Evolutionary conservation across 129 eudicot species (phyloP), one percentile per base, ranked within the genome.

Genomic region (Pulicaria dysenterica): DNA sequence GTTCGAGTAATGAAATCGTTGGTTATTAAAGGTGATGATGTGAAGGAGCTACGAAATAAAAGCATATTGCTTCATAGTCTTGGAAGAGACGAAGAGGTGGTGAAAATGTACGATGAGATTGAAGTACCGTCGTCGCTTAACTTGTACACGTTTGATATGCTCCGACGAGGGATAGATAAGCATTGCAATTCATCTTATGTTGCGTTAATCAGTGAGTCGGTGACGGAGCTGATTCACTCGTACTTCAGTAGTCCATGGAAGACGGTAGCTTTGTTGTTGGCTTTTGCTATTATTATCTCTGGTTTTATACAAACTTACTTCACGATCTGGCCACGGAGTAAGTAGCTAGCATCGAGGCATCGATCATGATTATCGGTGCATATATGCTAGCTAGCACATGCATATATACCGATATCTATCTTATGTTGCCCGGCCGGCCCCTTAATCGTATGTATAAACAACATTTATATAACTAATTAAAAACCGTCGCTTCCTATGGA

Each of bases 221-320:
- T 54, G 6, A 64, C 79, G 4, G 76, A 70, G 42, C 49, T 80
- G 69, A 42, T 38, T 12, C 49, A 64, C 54, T 43, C 24, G 2
- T 64, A 80, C 70, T 77, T 84, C 44, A 69, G 65, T 49, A 80
- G 77, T 55, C 88, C 88, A 1, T 84, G 88, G 88, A 73, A 81
- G 43, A 40, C 72, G 1, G 45, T 84, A 60, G 82, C 83, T 31
- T 71, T 80, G 54, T 17, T 84, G 58, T 81, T 66, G 14, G 82
- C 81, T 31, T 7, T 53, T 49, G 71, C 57, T 58, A n/a, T 84
- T 70, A 7, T 84, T 48, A 1, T 75, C 67, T 58, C 76, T 9
- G 67, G 50, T 37, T 46, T 79, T n/a, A 7, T 74, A 5, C 87
- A 80, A 50, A 80, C 85, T 50, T 76, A 81, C 42, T 70, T 40